Percentiles rank a stretch among this genome's conserved stretches.
phyloP scores from a whole-genome alignment of 495 filamentous ascomycete genomes.

The Trichoderma erinaceum region DNA sequence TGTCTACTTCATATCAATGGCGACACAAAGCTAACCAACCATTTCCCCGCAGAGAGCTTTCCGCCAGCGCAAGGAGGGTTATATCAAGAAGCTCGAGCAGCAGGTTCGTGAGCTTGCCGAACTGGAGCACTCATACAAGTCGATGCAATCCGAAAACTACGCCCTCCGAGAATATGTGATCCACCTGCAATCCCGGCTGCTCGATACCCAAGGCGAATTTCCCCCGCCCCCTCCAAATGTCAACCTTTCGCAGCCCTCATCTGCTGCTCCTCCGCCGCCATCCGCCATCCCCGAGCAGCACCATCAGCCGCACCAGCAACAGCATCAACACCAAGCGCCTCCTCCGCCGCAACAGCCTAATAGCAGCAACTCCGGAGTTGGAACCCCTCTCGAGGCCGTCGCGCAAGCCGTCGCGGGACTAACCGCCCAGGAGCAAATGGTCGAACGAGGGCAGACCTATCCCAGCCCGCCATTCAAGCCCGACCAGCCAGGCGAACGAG shows the following conservation, averaged over 20 bases:
- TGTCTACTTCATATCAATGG: neutral
- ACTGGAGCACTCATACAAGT: constrained; percentile 65
- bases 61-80: constrained; percentile 93
- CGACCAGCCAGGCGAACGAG: neutral
- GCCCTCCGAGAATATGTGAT: constrained; percentile 86
- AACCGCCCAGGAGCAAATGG: constrained; percentile 13
- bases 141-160: constrained; percentile 80
- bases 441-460: neutral
- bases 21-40: constrained; percentile 18
- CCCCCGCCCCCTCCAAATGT: constrained; percentile 66
- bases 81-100: constrained; percentile 94
- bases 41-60: constrained; percentile 68
- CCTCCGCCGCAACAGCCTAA: neutral
- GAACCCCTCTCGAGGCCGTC: constrained; percentile 27
- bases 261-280: constrained; percentile 37
- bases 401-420: constrained; percentile 34
- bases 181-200: constrained; percentile 77
- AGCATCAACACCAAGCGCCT: constrained; percentile 18
- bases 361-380: constrained; percentile 17
- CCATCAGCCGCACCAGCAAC: constrained; percentile 22
- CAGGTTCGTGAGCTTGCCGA: constrained; percentile 70
- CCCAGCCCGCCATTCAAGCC: constrained; percentile 3
- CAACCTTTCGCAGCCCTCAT: constrained; percentile 29
- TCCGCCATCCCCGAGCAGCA: constrained; percentile 33
- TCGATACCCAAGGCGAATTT: constrained; percentile 75